These are phyloP conservation scores for Apiospora pterosperma DNA, from an alignment of 2,329 filamentous ascomycete species.

Conservation along the genomic window DNA sequence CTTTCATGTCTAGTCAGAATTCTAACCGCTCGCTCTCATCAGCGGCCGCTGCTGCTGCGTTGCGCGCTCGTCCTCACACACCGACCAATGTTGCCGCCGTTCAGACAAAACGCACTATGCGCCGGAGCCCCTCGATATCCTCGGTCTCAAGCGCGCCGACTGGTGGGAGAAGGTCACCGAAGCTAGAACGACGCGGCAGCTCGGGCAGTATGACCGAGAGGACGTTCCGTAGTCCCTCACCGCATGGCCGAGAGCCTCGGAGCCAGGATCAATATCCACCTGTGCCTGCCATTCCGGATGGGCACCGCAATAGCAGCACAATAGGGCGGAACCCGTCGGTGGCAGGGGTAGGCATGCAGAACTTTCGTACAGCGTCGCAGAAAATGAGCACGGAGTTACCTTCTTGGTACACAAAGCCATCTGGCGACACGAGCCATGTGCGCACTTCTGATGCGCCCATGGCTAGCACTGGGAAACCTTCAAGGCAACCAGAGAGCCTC, in stretches of 20 bases:
- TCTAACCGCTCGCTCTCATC: slow-evolving; percentile 70
- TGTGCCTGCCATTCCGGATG: slow-evolving; percentile 66
- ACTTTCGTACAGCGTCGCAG: slow-evolving; percentile 52
- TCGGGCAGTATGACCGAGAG: slow-evolving; percentile 83
- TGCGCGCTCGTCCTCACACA: slow-evolving; percentile 73
- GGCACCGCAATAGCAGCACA: slow-evolving; percentile 20
- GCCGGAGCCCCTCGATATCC: slow-evolving; percentile 69
- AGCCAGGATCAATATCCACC: slow-evolving; percentile 58
- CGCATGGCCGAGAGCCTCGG: slow-evolving; percentile 40
- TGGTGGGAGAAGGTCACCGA: slow-evolving; percentile 36
- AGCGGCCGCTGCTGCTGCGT: slow-evolving; percentile 80
- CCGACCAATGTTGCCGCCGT: slow-evolving; percentile 79
- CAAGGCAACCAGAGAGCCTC: slow-evolving; percentile 14
- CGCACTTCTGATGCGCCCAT: slow-evolving; percentile 42
- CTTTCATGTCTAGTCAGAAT: slow-evolving; percentile 61
- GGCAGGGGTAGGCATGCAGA: slow-evolving; percentile 41
- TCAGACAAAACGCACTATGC: slow-evolving; percentile 80
- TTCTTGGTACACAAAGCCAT: slow-evolving; percentile 47
- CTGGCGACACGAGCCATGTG: slow-evolving; percentile 41
- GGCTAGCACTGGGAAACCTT: slow-evolving; percentile 24
- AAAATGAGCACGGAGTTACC: slow-evolving; percentile 39
- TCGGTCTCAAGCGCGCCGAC: slow-evolving; percentile 53
- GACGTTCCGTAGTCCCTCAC: slow-evolving; percentile 79
- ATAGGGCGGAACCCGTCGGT: slow-evolving; percentile 9
- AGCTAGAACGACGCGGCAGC: slow-evolving; percentile 65